Conservation (phyloP, 208 protist species). For the Porcisia hertigi region DNA sequence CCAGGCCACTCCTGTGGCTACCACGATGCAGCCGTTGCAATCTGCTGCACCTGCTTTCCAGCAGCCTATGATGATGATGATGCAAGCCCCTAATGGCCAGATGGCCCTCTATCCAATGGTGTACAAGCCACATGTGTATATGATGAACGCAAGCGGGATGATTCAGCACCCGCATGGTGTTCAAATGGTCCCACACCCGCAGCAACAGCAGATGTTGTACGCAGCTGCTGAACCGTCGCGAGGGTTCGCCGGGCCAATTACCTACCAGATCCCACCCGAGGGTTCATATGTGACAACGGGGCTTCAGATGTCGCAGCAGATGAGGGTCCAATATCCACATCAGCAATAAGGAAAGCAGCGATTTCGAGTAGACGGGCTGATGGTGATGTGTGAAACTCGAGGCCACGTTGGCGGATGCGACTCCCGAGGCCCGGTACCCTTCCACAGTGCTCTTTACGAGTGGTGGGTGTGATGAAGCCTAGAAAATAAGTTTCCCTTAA, state of each 20-base stretch:
- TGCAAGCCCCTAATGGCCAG: constrained; percentile 27
- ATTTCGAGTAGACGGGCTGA: neutral
- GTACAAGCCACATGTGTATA: constrained; percentile 28
- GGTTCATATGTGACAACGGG: constrained; percentile 7
- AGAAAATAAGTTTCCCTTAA: neutral
- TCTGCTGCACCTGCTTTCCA: neutral
- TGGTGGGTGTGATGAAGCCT: neutral
- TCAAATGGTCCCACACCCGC: neutral
- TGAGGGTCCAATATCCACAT: constrained; percentile 7
- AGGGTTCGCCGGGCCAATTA: neutral
- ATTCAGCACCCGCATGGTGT: constrained; percentile 13
- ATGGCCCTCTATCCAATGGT: constrained; percentile 25
- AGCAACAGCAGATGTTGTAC: constrained; percentile 20
- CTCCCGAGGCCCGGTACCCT: neutral
- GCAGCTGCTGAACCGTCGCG: neutral
- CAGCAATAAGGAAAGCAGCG: neutral
- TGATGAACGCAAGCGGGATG: constrained; percentile 11
- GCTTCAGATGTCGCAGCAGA: constrained; percentile 1
- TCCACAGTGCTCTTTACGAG: neutral
- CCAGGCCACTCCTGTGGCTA: neutral
- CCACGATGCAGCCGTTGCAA: neutral
- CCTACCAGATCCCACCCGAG: constrained; percentile 12
- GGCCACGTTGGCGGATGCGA: neutral
- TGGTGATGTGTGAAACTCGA: neutral
- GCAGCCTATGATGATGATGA: constrained; percentile 32